Percentiles rank a stretch among this genome's conserved stretches.
phyloP scores from a whole-genome alignment of 2,329 filamentous ascomycete species.

The Penicillium sp. region DNA sequence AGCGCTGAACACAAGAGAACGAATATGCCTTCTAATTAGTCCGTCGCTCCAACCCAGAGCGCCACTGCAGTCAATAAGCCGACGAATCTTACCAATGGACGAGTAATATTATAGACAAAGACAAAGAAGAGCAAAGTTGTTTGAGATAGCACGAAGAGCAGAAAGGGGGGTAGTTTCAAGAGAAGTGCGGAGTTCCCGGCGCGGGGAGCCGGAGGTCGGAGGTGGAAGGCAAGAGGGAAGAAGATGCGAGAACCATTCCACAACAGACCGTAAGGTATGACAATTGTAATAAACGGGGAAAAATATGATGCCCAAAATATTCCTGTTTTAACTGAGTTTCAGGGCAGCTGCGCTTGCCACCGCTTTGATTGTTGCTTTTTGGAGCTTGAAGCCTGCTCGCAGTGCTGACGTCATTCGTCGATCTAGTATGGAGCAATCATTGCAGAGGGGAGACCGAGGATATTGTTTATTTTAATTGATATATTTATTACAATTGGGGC shows the following conservation, averaged over 20 bases:
- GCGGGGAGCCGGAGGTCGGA: neutral
- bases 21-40: neutral
- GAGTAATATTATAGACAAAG: neutral
- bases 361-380: neutral
- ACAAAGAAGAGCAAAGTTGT: neutral
- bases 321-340: neutral
- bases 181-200: neutral
- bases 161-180: no score
- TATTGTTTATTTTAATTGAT: no score
- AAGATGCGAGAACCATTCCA: neutral
- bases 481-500: no score
- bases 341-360: neutral
- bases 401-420: slow-evolving; percentile 17
- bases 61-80: neutral
- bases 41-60: neutral
- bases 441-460: no score
- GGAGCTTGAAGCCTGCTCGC: neutral
- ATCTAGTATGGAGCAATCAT: neutral
- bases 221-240: neutral
- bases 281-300: neutral
- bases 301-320: neutral
- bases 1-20: neutral
- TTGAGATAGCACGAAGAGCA: neutral
- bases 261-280: neutral
- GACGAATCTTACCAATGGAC: neutral